Conservation (phyloP, 371 early-diverging fungal genomes). For the Rhizomucor miehei region DNA sequence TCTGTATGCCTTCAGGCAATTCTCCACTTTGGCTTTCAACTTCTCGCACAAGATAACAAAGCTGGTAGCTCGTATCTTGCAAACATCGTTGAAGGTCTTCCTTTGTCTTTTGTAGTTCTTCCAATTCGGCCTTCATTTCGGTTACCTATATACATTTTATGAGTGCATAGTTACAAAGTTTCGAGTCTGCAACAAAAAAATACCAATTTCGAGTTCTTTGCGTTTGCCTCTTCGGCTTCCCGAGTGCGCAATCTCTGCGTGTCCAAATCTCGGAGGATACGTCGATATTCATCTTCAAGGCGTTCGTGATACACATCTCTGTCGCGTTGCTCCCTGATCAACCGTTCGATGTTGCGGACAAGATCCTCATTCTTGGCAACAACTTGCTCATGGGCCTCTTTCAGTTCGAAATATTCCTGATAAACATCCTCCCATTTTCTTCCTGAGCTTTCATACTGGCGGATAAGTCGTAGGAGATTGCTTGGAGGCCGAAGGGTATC, state of each 20-base stretch:
- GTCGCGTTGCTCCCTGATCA: neutral
- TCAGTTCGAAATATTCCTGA: neutral
- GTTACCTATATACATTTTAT: neutral
- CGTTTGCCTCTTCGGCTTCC: neutral
- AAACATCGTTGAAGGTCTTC: neutral
- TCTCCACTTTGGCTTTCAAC: constrained; percentile 12
- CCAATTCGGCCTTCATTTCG: neutral
- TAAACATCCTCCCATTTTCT: neutral
- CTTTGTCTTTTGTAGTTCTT: neutral
- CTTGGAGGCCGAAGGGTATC: neutral
- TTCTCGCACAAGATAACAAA: constrained; percentile 21
- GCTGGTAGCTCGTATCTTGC: constrained; percentile 20
- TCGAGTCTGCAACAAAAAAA: neutral
- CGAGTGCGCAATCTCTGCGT: neutral
- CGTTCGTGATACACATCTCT: no score
- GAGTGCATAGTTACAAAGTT: neutral
- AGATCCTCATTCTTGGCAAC: neutral
- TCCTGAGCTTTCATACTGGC: neutral
- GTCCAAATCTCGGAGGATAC: neutral
- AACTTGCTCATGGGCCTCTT: neutral
- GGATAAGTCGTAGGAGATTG: neutral
- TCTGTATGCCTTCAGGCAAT: constrained; percentile 11
- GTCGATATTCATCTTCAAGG: no score
- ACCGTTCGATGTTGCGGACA: neutral
- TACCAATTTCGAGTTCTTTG: neutral